A percentile compares a stretch with the other conserved stretches of the same genome.
Conservation (phyloP, 306 rosid species). For the Cotoneaster glaucophyllus region DNA sequence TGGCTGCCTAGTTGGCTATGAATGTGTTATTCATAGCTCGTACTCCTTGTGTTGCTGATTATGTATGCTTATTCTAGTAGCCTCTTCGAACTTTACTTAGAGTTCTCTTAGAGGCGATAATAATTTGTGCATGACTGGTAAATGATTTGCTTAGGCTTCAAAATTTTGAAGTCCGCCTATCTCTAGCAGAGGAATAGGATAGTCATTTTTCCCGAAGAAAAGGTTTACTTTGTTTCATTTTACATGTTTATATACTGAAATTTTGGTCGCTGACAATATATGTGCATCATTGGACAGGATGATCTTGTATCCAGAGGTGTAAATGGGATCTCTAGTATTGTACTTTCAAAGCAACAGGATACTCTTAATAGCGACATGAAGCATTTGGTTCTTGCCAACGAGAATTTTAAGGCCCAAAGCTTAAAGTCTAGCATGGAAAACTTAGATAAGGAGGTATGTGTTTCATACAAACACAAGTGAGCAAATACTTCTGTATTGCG, state of each 20-base stretch:
- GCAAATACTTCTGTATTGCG: background rate
- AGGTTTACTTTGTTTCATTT: background rate
- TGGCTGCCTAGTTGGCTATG: background rate
- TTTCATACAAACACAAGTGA: background rate
- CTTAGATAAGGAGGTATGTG: slow-evolving; percentile 66
- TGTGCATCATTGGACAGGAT: slow-evolving; percentile 41
- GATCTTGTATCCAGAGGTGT: slow-evolving; percentile 29
- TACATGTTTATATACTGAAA: slow-evolving; percentile 8
- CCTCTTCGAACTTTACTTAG: background rate
- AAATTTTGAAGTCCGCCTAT: background rate
- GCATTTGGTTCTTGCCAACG: slow-evolving; percentile 43
- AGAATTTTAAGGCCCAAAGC: slow-evolving; percentile 33
- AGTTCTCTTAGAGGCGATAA: background rate
- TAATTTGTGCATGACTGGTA: background rate
- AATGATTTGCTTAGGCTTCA: background rate
- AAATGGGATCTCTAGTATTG: slow-evolving; percentile 31
- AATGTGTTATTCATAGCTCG: background rate
- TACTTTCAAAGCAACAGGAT: slow-evolving; percentile 32
- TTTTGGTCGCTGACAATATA: slow-evolving; percentile 17
- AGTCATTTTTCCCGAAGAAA: background rate
- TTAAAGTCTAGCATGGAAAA: slow-evolving; percentile 76
- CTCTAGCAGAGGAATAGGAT: background rate
- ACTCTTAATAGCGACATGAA: slow-evolving; percentile 36
- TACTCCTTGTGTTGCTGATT: too few species aligned
- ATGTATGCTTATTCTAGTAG: background rate